Evolutionary conservation across 768 basidiomycete species (phyloP).

Genomic region (Gloeopeniophorella convolvens): DNA sequence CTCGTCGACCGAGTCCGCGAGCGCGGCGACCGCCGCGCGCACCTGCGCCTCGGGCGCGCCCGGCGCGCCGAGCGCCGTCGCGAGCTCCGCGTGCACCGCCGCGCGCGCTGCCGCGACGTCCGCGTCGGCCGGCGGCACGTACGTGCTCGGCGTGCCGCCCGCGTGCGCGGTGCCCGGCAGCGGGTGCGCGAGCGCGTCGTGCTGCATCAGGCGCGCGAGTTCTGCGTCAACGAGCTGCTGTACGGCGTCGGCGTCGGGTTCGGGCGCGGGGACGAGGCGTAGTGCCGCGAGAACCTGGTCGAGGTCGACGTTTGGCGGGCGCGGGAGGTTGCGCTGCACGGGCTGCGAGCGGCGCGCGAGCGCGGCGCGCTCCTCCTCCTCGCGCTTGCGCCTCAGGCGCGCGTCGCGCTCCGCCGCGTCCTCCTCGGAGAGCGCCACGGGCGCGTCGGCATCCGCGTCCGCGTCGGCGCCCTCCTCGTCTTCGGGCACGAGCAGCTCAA

Average conservation of each 20-base stretch:
- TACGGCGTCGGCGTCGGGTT: slow-evolving; percentile 31
- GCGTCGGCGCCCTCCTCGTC: slow-evolving; percentile 58
- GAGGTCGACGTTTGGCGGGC: slow-evolving; percentile 79
- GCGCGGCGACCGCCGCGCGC: slow-evolving; percentile 62
- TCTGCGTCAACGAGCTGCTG: slow-evolving; percentile 69
- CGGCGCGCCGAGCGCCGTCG: slow-evolving; percentile 74
- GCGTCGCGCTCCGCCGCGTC: slow-evolving; percentile 94
- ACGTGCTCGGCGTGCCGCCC: slow-evolving; percentile 62
- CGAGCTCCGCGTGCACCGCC: slow-evolving; percentile 76
- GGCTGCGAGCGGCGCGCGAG: slow-evolving; percentile 78
- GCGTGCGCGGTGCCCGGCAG: slow-evolving; percentile 80
- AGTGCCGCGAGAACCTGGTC: slow-evolving; percentile 56
- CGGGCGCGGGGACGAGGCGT: slow-evolving; percentile 38
- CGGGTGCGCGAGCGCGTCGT: slow-evolving; percentile 84
- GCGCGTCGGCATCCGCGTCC: slow-evolving; percentile 31
- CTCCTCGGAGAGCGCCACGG: slow-evolving; percentile 49
- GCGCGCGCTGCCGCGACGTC: slow-evolving; percentile 61
- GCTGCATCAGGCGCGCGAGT: slow-evolving; percentile 69
- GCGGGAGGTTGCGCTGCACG: slow-evolving; percentile 77
- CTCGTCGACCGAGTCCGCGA: slow-evolving; percentile 58
- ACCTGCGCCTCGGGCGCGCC: slow-evolving; percentile 74
- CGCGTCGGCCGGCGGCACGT: slow-evolving; percentile 73
- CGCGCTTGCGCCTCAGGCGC: slow-evolving; percentile 51
- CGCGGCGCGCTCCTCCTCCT: slow-evolving; percentile 72
- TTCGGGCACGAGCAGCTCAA: slow-evolving; percentile 88